Conservation (phyloP, 805 yeast species). For the Saturnispora halmiae region DNA sequence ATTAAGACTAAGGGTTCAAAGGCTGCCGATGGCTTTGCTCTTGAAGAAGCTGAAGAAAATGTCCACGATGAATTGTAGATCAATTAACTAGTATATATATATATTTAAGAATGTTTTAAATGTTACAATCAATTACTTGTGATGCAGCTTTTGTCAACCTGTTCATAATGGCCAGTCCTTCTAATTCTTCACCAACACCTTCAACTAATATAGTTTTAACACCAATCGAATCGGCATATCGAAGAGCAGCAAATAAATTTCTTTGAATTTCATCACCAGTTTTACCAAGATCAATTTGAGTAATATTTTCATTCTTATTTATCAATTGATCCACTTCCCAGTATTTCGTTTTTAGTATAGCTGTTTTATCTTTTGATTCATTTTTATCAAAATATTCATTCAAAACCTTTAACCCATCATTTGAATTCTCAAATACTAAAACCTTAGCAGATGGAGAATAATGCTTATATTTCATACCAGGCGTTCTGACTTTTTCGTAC, state of each 20-base stretch:
- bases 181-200: slow-evolving; percentile 63
- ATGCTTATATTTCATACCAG: slow-evolving; percentile 97
- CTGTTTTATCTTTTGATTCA: slow-evolving; percentile 30
- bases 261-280: slow-evolving; percentile 57
- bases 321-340: slow-evolving; percentile 24
- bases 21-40: slow-evolving; percentile 44
- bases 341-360: slow-evolving; percentile 39
- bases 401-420: slow-evolving; percentile 34
- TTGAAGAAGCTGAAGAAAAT: slow-evolving; percentile 20
- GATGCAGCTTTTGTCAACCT: slow-evolving; percentile 78
- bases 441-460: slow-evolving; percentile 89
- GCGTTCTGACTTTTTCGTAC: slow-evolving; percentile 71
- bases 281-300: slow-evolving; percentile 30
- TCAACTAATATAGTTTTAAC: slow-evolving; percentile 76
- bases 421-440: slow-evolving; percentile 47
- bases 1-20: slow-evolving; percentile 59
- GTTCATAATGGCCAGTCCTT: slow-evolving; percentile 94
- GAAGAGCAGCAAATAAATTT: slow-evolving; percentile 59
- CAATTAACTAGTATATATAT: background rate
- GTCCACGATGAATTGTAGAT: slow-evolving; percentile 18
- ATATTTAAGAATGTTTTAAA: background rate
- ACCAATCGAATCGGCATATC: slow-evolving; percentile 57
- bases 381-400: slow-evolving; percentile 16
- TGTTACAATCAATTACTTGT: slow-evolving; percentile 23
- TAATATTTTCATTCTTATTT: background rate